Evolutionary conservation across 176 grass and related monocot genomes (phyloP).

Genomic region (Oryza rufipogon): DNA sequence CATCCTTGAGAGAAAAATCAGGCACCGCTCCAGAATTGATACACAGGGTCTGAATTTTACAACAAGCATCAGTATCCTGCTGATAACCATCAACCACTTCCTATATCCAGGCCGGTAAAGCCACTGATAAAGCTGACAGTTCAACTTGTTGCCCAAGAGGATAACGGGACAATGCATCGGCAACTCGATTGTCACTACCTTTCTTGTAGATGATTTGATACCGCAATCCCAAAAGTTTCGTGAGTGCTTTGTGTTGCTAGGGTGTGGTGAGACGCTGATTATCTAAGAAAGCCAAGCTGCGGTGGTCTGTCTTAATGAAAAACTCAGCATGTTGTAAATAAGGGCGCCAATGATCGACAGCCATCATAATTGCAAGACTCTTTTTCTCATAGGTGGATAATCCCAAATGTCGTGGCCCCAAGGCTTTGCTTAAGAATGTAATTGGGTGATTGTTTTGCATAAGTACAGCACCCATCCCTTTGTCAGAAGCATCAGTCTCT

Average conservation of each 20-base stretch:
- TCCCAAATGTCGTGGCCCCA: background rate
- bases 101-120: too few relatives aligned
- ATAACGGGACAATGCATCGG: background rate
- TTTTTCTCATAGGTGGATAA: background rate
- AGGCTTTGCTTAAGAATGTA: background rate
- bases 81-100: too few relatives aligned
- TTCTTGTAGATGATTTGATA: background rate
- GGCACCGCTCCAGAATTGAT: too few relatives aligned
- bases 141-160: too few relatives aligned
- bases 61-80: too few relatives aligned
- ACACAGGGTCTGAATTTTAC: too few relatives aligned
- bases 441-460: background rate
- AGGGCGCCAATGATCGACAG: background rate
- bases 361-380: background rate
- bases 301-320: background rate
- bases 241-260: background rate
- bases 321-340: background rate
- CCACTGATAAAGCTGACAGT: too few relatives aligned
- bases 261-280: background rate
- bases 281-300: background rate
- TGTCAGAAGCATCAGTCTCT: too few relatives aligned
- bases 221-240: background rate
- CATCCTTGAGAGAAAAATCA: too few relatives aligned
- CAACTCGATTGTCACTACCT: background rate
- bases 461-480: background rate